Percentiles rank a stretch among this genome's conserved stretches.
Evolutionary conservation across 2,329 filamentous ascomycete species (phyloP).

Genomic region (Aspergillus carbonarius): DNA sequence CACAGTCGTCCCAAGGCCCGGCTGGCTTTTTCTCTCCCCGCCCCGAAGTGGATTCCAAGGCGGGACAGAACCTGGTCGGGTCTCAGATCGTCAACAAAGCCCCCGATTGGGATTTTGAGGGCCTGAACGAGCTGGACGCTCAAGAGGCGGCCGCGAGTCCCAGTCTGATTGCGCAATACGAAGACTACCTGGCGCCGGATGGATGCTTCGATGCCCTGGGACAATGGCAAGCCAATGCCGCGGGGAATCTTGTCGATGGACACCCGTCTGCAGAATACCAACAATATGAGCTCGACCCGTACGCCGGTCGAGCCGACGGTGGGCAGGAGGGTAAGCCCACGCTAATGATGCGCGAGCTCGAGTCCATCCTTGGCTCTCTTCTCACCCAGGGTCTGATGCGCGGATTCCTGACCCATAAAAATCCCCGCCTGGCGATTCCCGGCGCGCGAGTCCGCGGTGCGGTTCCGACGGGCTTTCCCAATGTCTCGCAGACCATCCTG

Average conservation of each 20-base stretch:
- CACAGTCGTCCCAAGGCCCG: constrained; percentile 8
- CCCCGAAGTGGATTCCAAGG: constrained; percentile 9
- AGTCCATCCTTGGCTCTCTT: constrained; percentile 72
- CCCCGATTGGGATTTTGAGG: constrained; percentile 34
- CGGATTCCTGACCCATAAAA: constrained; percentile 78
- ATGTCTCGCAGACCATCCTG: constrained; percentile 67
- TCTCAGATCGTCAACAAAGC: constrained; percentile 33
- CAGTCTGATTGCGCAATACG: constrained; percentile 28
- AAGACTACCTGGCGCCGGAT: constrained; percentile 37
- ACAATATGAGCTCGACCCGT: constrained; percentile 57
- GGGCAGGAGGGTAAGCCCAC: constrained; percentile 25
- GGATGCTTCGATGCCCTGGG: constrained; percentile 37
- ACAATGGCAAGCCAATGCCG: constrained; percentile 24
- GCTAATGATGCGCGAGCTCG: constrained; percentile 63
- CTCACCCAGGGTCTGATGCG: constrained; percentile 77
- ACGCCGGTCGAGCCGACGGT: constrained; percentile 43
- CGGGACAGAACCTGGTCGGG: constrained; percentile 19
- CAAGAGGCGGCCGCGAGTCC: constrained; percentile 10
- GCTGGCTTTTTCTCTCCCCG: not conserved
- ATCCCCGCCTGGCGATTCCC: constrained; percentile 76
- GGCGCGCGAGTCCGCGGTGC: constrained; percentile 57
- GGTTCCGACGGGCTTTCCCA: constrained; percentile 62
- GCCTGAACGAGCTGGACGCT: constrained; percentile 16
- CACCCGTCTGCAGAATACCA: constrained; percentile 32
- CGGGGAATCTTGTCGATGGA: constrained; percentile 28